Conservation (phyloP, 2,329 filamentous ascomycete genomes). For the Neopestalotiopsis sp. region DNA sequence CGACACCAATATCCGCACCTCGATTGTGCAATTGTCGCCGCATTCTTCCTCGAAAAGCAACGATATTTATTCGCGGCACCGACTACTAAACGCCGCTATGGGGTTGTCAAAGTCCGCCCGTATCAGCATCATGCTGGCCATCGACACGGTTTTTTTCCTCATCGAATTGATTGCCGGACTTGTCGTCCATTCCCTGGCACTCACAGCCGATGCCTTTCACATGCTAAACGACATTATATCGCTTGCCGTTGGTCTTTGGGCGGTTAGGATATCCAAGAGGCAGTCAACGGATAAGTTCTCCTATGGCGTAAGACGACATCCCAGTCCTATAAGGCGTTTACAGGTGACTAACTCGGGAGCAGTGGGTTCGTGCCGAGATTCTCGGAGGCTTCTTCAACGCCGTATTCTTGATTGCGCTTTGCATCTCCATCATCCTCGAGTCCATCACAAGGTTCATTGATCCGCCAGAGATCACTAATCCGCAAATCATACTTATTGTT, state of each 20-base stretch:
- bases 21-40: background rate
- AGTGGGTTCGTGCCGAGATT: constrained; percentile 98
- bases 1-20: background rate
- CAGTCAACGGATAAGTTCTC: constrained; percentile 91
- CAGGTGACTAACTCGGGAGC: constrained; percentile 16
- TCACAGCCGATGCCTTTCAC: constrained; percentile 97
- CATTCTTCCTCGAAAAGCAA: background rate
- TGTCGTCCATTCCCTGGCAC: constrained; percentile 85
- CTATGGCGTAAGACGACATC: constrained; percentile 73
- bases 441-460: constrained; percentile 92
- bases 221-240: constrained; percentile 99
- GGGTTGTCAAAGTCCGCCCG: constrained; percentile 90
- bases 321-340: constrained; percentile 17
- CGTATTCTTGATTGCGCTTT: constrained; percentile 95
- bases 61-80: background rate
- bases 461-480: constrained; percentile 84
- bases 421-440: constrained; percentile 94
- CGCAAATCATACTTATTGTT: constrained; percentile 86
- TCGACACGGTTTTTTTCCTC: constrained; percentile 89
- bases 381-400: constrained; percentile 96
- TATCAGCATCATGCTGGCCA: constrained; percentile 90
- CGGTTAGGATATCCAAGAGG: constrained; percentile 85
- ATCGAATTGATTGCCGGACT: constrained; percentile 88
- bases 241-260: constrained; percentile 90
- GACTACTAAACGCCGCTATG: constrained; percentile 57